Evolutionary conservation across 2,329 filamentous ascomycete genomes (phyloP), one percentile per base, ranked within the genome.

Genomic region (Thielaviopsis euricoi): DNA sequence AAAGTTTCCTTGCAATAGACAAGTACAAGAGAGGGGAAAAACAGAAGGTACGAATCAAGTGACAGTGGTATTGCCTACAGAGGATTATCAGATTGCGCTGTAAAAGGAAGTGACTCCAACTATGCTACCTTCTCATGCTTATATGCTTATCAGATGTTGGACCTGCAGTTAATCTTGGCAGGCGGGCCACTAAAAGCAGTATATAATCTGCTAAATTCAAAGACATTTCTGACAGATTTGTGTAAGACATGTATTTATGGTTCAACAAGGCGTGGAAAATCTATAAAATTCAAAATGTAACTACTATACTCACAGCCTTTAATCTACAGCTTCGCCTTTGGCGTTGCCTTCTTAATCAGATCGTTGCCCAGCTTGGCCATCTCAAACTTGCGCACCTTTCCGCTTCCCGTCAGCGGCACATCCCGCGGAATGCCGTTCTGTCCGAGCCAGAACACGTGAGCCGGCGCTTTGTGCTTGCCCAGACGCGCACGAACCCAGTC

Each of bases 391-490:
- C 81, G 77, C 58, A 86, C 79, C 70, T 87, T 87, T 3, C 83
- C 83, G 65, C 83, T 86, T 0, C 83, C 83, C n/a, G 83, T 86
- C 65, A 86, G 71, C 10, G 83, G 83, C 33, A 85, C 73, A 1
- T 72, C 70, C 1, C 64, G 64, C 1, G 80, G 76, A 23, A 83
- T 74, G 12, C 76, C 78, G 52, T 76, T 76, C 62, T 79, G 72
- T 0, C 86, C 87, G 25, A 90, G 75, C 78, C 86, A 88, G 66
- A 89, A 89, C n/a, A 90, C 67, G 67, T 89, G 78, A 9, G 79
- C 73, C 0, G 87, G 86, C 3, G 83, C 81, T 70, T 87, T 87
- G 66, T 86, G 83, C 43, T 76, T 72, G 1, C 82, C 83, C 6
- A 87, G 73, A 40, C 73, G 76, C 63, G 78, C 71, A 55, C 79